Evolutionary conservation across 2,329 filamentous ascomycete species (phyloP).

Genomic region (Fusarium sp.): DNA sequence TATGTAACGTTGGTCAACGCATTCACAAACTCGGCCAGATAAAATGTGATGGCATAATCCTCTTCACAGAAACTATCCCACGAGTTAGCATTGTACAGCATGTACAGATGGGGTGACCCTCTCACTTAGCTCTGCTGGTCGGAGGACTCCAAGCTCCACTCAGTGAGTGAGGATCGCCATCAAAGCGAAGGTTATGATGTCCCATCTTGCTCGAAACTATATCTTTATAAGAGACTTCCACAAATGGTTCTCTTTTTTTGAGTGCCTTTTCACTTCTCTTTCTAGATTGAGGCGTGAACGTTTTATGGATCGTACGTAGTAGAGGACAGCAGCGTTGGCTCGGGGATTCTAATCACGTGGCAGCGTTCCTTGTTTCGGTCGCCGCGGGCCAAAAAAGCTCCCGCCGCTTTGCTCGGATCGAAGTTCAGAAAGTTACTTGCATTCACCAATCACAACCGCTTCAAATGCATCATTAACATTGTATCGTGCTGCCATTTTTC

Average conservation of each 20-base stretch:
- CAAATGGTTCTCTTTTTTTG: not conserved
- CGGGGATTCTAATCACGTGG: slow-evolving; percentile 37
- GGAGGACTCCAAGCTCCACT: slow-evolving; percentile 58
- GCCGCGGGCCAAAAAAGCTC: not conserved
- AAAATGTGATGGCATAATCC: slow-evolving; percentile 64
- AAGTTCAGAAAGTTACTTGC: not conserved
- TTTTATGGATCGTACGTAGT: not conserved
- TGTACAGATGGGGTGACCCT: slow-evolving; percentile 5
- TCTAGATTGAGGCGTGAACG: not conserved
- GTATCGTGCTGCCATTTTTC: slow-evolving; percentile 15
- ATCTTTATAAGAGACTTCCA: not conserved
- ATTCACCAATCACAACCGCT: not conserved
- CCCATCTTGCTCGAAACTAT: slow-evolving; percentile 20
- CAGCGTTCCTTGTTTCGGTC: slow-evolving; percentile 4
- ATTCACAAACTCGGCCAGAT: slow-evolving; percentile 63
- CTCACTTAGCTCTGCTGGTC: slow-evolving; percentile 59
- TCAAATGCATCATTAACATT: slow-evolving; percentile 1
- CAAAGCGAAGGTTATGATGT: slow-evolving; percentile 58
- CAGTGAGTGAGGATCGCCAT: slow-evolving; percentile 54
- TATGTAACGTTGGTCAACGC: slow-evolving; percentile 60
- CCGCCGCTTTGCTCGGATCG: not conserved
- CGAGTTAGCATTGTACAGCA: slow-evolving; percentile 27
- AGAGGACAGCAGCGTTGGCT: slow-evolving; percentile 27
- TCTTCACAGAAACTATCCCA: slow-evolving; percentile 59
- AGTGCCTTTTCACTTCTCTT: not conserved